Conservation (phyloP, 306 rosid genomes). For the Gynostemma pentaphyllum region DNA sequence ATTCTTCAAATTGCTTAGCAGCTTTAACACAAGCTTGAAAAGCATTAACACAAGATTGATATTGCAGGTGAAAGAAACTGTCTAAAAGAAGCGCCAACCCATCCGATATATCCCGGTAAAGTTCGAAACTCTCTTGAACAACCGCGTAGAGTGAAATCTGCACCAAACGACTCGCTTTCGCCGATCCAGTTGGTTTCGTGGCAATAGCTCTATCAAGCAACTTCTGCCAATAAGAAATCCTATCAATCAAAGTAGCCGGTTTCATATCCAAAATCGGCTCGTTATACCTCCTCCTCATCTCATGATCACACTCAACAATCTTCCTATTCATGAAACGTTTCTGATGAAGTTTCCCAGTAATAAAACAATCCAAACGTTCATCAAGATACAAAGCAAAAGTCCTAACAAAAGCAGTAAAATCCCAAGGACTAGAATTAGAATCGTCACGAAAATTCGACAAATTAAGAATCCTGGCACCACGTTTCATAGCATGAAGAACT, state of each 20-base stretch:
- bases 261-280: conserved; percentile 57
- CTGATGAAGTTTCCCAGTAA: conserved; percentile 80
- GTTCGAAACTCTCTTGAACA: conserved; percentile 69
- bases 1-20: conserved; percentile 58
- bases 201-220: conserved; percentile 63
- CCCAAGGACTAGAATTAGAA: conserved; percentile 71
- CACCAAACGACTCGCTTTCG: conserved; percentile 37
- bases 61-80: conserved; percentile 50
- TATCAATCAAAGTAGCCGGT: conserved; percentile 43
- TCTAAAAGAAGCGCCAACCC: conserved; percentile 62
- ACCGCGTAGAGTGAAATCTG: conserved; percentile 45
- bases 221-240: conserved; percentile 54
- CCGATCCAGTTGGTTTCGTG: conserved; percentile 48
- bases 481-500: conserved; percentile 62
- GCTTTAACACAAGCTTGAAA: conserved; percentile 69
- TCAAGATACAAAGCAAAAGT: conserved; percentile 69
- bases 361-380: conserved; percentile 61
- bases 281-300: neutral
- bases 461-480: conserved; percentile 63
- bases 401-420: conserved; percentile 56
- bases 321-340: conserved; percentile 22
- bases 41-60: conserved; percentile 37
- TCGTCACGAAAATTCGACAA: conserved; percentile 63
- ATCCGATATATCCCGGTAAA: conserved; percentile 59
- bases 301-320: neutral